Conservation (phyloP, 345 rosid species). For the Zanthoxylum bungeanum region DNA sequence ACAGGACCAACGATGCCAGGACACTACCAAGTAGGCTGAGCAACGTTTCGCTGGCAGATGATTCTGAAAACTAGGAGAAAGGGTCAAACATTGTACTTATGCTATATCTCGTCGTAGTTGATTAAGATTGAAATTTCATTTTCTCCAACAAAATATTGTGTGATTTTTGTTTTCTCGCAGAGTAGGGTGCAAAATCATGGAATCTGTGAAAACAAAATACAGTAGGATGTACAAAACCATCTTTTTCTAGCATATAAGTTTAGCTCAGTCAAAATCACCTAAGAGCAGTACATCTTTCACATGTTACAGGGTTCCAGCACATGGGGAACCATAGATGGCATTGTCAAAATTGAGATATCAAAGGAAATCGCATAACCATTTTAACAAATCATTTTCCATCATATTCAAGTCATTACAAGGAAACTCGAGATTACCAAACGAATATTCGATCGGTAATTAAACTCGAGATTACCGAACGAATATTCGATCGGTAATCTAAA, state of each 20-base stretch:
- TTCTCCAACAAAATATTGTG: not conserved
- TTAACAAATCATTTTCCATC: not conserved
- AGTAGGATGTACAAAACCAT: not conserved
- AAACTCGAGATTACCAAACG: too few relatives aligned
- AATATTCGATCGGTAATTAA: too few relatives aligned
- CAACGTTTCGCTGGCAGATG: conserved; percentile 43
- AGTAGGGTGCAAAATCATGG: not conserved
- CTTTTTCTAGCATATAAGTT: not conserved
- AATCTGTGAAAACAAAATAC: not conserved
- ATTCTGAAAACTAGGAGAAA: conserved; percentile 17
- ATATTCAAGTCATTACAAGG: too few relatives aligned
- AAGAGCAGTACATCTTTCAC: too few relatives aligned
- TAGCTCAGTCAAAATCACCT: not conserved
- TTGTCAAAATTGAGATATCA: not conserved
- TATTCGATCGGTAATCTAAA: too few relatives aligned
- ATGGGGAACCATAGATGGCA: not conserved
- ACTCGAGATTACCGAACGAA: too few relatives aligned
- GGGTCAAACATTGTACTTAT: not conserved
- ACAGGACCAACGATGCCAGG: conserved; percentile 23
- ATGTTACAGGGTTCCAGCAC: too few relatives aligned
- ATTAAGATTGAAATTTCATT: not conserved
- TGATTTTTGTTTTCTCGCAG: not conserved
- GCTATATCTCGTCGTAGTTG: not conserved
- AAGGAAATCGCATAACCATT: not conserved
- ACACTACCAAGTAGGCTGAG: conserved; percentile 35